Conservation (phyloP, 2,329 filamentous ascomycete genomes). For the Thelonectria rubi region DNA sequence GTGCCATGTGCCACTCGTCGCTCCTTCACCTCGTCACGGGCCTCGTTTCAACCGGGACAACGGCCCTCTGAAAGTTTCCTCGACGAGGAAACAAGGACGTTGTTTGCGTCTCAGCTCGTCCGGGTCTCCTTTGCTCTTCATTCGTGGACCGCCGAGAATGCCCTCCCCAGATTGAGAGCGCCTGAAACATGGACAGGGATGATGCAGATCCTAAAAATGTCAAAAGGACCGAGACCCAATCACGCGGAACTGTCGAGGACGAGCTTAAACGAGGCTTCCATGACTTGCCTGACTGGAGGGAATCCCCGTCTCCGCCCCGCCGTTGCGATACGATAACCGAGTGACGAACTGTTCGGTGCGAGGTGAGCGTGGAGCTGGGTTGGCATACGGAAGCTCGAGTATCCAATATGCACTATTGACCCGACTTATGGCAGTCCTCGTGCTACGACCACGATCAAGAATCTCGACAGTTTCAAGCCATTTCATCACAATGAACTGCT, state of each 20-base stretch:
- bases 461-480: no score
- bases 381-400: no score
- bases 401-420: no score
- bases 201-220: conserved; percentile 35
- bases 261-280: not conserved
- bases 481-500: no score
- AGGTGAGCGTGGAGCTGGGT: no score
- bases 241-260: conserved; percentile 31
- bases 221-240: conserved; percentile 29
- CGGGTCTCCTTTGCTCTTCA: not conserved
- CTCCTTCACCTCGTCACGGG: not conserved
- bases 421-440: no score
- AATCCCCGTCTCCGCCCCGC: no score
- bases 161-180: conserved; percentile 22
- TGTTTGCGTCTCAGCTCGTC: conserved; percentile 12
- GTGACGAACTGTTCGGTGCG: no score
- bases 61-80: not conserved
- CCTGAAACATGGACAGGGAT: conserved; percentile 22
- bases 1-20: no score
- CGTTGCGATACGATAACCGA: no score
- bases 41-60: not conserved
- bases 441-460: no score
- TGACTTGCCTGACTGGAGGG: no score
- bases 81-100: not conserved
- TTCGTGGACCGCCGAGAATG: conserved; percentile 2